A percentile compares a stretch with the other conserved stretches of the same genome.
phyloP scores from a whole-genome alignment of 495 filamentous ascomycete species.

The Stereocaulon alpinum region DNA sequence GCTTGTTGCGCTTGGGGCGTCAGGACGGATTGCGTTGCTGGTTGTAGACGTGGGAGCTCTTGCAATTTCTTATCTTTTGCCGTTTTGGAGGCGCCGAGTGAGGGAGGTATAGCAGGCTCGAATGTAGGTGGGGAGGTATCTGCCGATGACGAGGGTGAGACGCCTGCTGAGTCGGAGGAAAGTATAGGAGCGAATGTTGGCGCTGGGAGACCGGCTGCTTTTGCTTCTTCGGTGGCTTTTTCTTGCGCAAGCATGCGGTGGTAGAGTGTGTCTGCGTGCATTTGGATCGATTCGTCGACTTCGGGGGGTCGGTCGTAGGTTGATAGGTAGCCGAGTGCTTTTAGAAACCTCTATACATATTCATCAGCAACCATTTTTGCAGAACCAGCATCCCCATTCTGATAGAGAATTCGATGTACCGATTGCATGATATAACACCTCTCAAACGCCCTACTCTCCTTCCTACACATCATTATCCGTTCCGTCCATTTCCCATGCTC shows the following conservation, averaged over 20 bases:
- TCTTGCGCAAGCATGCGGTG: conserved; percentile 77
- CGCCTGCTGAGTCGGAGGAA: conserved; percentile 26
- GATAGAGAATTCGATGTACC: too few relatives aligned
- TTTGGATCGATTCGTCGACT: conserved; percentile 81
- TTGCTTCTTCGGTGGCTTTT: conserved; percentile 52
- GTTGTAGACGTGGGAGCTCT: neutral
- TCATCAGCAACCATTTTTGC: too few relatives aligned
- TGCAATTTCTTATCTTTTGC: neutral
- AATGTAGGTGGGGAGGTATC: neutral
- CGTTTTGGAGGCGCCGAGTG: conserved; percentile 2
- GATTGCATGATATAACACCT: conserved; percentile 75
- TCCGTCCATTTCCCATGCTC: conserved; percentile 45
- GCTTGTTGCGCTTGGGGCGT: conserved; percentile 29
- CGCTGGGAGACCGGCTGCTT: conserved; percentile 44
- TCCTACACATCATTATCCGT: conserved; percentile 60
- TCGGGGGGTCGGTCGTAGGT: conserved; percentile 50
- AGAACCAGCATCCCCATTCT: too few relatives aligned
- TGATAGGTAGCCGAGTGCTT: conserved; percentile 80
- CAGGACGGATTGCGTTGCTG: conserved; percentile 16
- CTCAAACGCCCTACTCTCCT: conserved; percentile 59
- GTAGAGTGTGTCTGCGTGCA: conserved; percentile 86
- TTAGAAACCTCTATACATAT: conserved; percentile 83
- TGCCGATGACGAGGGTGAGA: neutral
- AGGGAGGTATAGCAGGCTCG: conserved; percentile 29
- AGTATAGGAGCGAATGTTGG: conserved; percentile 38